phyloP scores from a whole-genome alignment of 257 asterid species.

The Penstemon newberryi region DNA sequence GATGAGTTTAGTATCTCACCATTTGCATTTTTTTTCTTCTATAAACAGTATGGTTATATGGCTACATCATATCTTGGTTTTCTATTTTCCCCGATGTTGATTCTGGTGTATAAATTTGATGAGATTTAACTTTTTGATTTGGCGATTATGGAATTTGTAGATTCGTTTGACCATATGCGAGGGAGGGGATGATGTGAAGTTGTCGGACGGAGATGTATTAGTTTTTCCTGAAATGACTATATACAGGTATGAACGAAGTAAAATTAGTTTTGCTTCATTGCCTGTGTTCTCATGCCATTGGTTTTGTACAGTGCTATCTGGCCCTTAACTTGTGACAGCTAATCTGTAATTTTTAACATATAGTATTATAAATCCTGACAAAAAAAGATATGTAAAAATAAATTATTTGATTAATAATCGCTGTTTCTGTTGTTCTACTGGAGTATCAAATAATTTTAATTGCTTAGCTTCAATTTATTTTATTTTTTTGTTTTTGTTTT shows the following conservation, averaged over 20 bases:
- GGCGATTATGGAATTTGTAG: constrained; percentile 46
- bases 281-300: constrained; percentile 4
- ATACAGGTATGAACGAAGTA: constrained; percentile 56
- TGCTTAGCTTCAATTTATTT: no score
- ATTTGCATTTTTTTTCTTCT: constrained; percentile 14
- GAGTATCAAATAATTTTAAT: no score
- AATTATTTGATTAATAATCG: background rate
- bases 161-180: constrained; percentile 83
- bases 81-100: background rate
- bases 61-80: background rate
- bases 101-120: constrained; percentile 11
- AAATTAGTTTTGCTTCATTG: background rate
- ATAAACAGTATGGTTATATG: background rate
- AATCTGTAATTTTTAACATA: background rate
- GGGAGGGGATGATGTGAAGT: constrained; percentile 51
- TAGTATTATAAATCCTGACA: no score
- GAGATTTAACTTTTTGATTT: constrained; percentile 19
- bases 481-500: background rate
- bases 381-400: background rate
- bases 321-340: background rate
- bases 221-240: constrained; percentile 85
- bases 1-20: background rate
- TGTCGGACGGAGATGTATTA: constrained; percentile 84
- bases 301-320: constrained; percentile 10
- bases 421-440: constrained; percentile 1